A percentile compares a stretch with the other conserved stretches of the same genome.
phyloP scores from a whole-genome alignment of 345 rosid species.

The Boechera divaricarpa region DNA sequence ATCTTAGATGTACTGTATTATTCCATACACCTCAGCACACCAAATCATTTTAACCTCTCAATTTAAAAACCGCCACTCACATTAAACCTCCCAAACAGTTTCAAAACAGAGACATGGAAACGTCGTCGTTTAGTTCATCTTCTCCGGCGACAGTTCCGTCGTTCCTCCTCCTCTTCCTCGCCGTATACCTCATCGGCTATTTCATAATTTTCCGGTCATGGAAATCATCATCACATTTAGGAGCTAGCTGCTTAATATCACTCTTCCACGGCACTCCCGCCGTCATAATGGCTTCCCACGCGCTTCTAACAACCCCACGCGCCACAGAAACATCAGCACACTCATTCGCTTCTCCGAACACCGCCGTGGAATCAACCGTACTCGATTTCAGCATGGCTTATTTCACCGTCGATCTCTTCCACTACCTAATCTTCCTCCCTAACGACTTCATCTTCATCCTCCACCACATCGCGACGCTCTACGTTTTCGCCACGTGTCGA shows the following conservation, averaged over 20 bases:
- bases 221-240: constrained; percentile 60
- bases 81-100: constrained; percentile 18
- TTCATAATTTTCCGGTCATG: constrained; percentile 62
- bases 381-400: constrained; percentile 85
- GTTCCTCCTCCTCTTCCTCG: constrained; percentile 57
- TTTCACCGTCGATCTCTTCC: constrained; percentile 74
- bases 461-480: constrained; percentile 85
- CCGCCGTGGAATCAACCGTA: constrained; percentile 53
- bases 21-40: constrained; percentile 22
- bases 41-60: background rate
- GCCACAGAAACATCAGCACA: background rate
- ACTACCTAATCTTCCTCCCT: constrained; percentile 70
- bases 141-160: constrained; percentile 35
- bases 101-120: constrained; percentile 43
- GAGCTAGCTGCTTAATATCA: constrained; percentile 80
- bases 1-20: background rate
- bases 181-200: constrained; percentile 56
- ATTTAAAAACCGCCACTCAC: constrained; percentile 12
- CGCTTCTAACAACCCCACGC: constrained; percentile 43
- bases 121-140: constrained; percentile 28
- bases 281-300: constrained; percentile 54
- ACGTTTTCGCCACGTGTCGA: constrained; percentile 71
- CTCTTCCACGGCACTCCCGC: constrained; percentile 85
- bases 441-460: constrained; percentile 71
- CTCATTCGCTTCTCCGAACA: constrained; percentile 62